Base-by-base conservation (phyloP, 495 filamentous ascomycete species). In the Penicillium steckii region DNA sequence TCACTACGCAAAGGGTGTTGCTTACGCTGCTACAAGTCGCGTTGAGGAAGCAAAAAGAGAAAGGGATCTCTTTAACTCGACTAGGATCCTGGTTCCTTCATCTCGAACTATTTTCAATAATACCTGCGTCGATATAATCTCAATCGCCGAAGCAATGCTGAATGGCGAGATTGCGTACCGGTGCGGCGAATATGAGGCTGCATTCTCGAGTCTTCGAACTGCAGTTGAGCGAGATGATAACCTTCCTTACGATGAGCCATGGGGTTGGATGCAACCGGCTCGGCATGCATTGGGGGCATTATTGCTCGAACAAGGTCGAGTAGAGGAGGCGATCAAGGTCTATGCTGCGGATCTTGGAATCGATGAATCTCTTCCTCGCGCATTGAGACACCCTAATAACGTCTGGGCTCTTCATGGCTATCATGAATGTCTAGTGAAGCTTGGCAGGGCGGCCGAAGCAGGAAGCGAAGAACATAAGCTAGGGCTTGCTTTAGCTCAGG, bases 131-230 rank as follows among this genome's bases (percentile, higher is more conserved):
- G 81, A 86, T 55, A 83, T 88, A 38, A 66, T 90, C 1, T 60
- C 56, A 7, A 69, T 90, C 7, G 85, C 78, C 0, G 62, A 64
- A 9, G 78, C 79, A 13, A 87, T 90, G 85, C 68, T 89, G 1
- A 78, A 86, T 32, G 86, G 86, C 3, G 86, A 90, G 53, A 69
- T 90, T 9, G 77, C 81, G 30, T 90, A 88, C 56, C 83, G 85
- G 4, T 67, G 68, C 3, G 80, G 76, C 0, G 80, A 84, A 24
- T 70, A 76, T 32, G 75, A 82, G 0, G 8, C 52, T 6, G 85
- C 84, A 0, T 87, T 86, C 55, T 45, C 57, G 3, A 70, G 80
- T 49, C 71, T 90, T 12, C 71, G 74, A 0, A 48, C 56, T 9
- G 75, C 85, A 0, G 81, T 85, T 18, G 51, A 65, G 4, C 69